Conservation (phyloP, 192 early-diverging fungal genomes). For the Backusella morwellensis region DNA sequence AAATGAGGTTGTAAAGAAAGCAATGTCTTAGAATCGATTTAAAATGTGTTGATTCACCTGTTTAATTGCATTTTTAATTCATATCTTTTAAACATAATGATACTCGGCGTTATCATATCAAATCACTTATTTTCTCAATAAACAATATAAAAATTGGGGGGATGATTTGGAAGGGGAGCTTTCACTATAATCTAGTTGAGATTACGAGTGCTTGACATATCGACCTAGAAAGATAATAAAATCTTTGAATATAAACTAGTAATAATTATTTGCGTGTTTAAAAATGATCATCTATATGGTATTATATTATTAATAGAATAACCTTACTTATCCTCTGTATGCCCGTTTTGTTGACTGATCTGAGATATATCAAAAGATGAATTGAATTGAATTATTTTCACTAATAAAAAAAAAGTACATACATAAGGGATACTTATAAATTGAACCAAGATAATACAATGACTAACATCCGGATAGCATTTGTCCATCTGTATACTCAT, state of each 20-base stretch:
- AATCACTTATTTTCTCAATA: too few relatives aligned
- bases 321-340: neutral
- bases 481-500: neutral
- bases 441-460: neutral
- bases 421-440: neutral
- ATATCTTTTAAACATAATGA: neutral
- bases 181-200: neutral
- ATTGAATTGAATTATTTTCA: neutral
- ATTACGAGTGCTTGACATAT: neutral
- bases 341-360: neutral
- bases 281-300: neutral
- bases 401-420: neutral
- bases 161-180: neutral
- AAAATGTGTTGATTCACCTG: neutral
- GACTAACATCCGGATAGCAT: neutral
- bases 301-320: neutral
- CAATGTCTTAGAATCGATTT: neutral
- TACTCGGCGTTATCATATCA: neutral
- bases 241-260: neutral
- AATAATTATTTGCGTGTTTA: neutral
- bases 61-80: neutral
- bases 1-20: neutral
- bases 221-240: neutral
- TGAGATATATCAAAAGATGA: too few relatives aligned
- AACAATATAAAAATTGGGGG: neutral